Evolutionary conservation across 805 yeast genomes (phyloP), one percentile per base, ranked within the genome.

Genomic region (Teunomyces gatunensis): DNA sequence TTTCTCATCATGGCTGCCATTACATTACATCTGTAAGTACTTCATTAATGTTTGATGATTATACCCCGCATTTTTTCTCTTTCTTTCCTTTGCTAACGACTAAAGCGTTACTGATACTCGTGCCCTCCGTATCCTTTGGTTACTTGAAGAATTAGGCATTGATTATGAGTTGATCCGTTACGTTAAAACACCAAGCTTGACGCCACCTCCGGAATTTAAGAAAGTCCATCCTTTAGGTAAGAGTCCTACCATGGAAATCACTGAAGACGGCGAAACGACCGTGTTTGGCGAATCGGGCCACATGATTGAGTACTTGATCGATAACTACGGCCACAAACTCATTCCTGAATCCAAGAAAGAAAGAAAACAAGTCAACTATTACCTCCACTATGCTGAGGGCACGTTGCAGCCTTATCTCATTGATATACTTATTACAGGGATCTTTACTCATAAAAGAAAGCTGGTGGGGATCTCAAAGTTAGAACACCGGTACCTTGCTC

Each of bases 221-320:
- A 45, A 57, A 21, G 50, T 69, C 11, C 73, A 68, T 53, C 75
- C 74, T 6, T 60, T 66, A 29, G 75, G 75, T 2, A 66, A 67
- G 53, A 63, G 71, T 2, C 65, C 75, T 4, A 59, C 68, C 10
- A 52, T 67, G 42, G 72, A 67, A 47, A 52, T 66, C 6, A 35
- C 59, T 15, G 57, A 53, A 28, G 63, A 63, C 29, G 50, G 57
- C 9, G 32, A 27, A 10, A 20, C 20, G 12, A 33, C 21, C n/a
- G 45, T 41, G 27, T 10, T 46, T n/a, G 81, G 80, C 10, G 92
- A 85, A 61, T 75, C 84, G 12, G 90, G 86, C 3, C 70, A 72
- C 42, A 83, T 85, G 34, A 61, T 80, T 42, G 76, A 76, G 45
- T 80, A 80, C 55, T 56, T 85, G 28, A 62, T 82, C 44, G 58